Evolutionary conservation across 1,284 basidiomycete genomes (phyloP).

Genomic region (Thecaphora thlaspeos): DNA sequence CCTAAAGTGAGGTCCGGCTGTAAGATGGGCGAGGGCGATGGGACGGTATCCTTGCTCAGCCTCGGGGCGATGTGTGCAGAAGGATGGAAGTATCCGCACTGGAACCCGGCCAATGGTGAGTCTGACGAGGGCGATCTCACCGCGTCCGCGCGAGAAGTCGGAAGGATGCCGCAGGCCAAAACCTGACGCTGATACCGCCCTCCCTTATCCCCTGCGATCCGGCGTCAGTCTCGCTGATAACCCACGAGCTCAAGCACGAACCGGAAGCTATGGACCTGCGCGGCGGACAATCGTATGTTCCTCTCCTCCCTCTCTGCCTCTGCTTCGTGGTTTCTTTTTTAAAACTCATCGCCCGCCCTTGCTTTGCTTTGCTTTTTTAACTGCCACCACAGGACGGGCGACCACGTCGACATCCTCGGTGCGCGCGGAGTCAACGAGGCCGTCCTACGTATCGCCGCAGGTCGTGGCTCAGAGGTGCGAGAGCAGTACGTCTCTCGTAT

Average conservation of each 20-base stretch:
- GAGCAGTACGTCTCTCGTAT: conserved; percentile 79
- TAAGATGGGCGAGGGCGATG: conserved; percentile 69
- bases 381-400: conserved; percentile 34
- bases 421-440: conserved; percentile 83
- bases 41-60: conserved; percentile 85
- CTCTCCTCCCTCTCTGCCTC: conserved; percentile 1
- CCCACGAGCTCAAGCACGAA: conserved; percentile 84
- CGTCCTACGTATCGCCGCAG: conserved; percentile 82
- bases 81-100: conserved; percentile 84
- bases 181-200: too few species aligned
- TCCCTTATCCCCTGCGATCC: too few species aligned
- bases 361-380: too few species aligned
- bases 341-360: too few species aligned
- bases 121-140: too few species aligned
- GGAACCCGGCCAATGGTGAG: conserved; percentile 78
- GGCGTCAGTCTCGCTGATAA: conserved; percentile 68
- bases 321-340: neutral
- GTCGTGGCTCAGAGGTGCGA: conserved; percentile 59
- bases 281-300: conserved; percentile 68
- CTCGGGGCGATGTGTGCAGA: conserved; percentile 89
- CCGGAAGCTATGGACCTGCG: conserved; percentile 74
- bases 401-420: conserved; percentile 89
- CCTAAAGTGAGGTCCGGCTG: conserved; percentile 47
- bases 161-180: too few species aligned
- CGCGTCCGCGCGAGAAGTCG: too few species aligned